Evolutionary conservation across 495 filamentous ascomycete genomes (phyloP), one percentile per base, ranked within the genome.

Genomic region (Aspergillus ostianus): DNA sequence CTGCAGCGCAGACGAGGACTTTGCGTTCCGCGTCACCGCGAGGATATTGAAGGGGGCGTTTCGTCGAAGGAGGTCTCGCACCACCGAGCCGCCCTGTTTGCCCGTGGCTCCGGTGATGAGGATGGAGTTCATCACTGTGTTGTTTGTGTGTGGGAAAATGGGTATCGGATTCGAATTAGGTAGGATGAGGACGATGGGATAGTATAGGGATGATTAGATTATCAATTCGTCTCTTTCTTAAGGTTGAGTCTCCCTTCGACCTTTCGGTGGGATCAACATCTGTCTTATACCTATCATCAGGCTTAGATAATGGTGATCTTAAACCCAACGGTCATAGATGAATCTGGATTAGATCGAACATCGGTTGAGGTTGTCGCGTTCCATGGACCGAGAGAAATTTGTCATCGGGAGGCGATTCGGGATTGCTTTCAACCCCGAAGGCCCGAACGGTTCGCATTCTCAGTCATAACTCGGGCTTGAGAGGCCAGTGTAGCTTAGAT

Each of bases 21-120:
- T 59, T 7, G 81, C 56, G 58, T 88, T 79, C 49, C 89, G 86
- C 0, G 89, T 91, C 15, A 91, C 75, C 19, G 85, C 90, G 17
- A 92, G 80, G 64, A 92, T 85, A 53, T 84, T 79, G 69, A 87
- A 77, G 23, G 74, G 65, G n/a, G 72, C 56, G 6, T 73, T 71
- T 26, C 69, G 61, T 15, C 63, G 51, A 18, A 87, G 70, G 32
- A 92, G 82, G 53, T 78, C 81, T 4, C 80, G 69, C 64, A 92
- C 76, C 36, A 87, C 70, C 13, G 81, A 77, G 27, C 85, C 80
- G 57, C 90, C 89, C 70, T 92, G 90, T 61, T 88, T 83, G 67
- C 87, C 88, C 0, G 87, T 92, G 5, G 86, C 89, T 19, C 89
- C 88, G 20, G 87, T 85, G 57, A 92, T 69, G 48, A 90, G 79